Evolutionary conservation across 2,329 filamentous ascomycete species (phyloP).

Genomic region (Botrytis elliptica): DNA sequence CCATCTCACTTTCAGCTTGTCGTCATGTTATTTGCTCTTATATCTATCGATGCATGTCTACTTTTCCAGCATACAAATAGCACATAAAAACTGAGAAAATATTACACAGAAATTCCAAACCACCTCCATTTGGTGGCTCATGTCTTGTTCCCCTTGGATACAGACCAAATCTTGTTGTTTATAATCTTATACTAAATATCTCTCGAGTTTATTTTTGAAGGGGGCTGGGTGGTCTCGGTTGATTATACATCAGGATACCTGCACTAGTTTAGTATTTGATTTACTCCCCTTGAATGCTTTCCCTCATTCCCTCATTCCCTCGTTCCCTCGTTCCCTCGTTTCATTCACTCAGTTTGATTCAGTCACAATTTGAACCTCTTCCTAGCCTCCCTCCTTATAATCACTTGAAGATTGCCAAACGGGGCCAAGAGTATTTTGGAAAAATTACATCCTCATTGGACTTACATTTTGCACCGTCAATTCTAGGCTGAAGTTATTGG

Average conservation of each 20-base stretch:
- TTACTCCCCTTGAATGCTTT: not conserved
- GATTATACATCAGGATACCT: too few species aligned
- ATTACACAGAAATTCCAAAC: not conserved
- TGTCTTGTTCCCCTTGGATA: not conserved
- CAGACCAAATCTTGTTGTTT: not conserved
- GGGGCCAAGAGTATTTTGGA: not conserved
- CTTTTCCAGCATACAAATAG: not conserved
- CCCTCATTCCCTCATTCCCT: too few species aligned
- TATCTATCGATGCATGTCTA: not conserved
- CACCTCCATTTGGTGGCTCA: not conserved
- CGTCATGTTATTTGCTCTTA: not conserved
- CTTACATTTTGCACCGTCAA: not conserved
- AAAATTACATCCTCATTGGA: not conserved
- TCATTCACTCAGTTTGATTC: not conserved
- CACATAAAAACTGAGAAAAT: not conserved
- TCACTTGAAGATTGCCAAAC: not conserved
- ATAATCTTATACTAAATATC: not conserved
- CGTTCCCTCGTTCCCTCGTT: not conserved
- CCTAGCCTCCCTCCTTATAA: not conserved
- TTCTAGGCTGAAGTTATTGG: too few species aligned
- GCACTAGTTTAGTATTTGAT: too few species aligned
- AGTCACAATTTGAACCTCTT: not conserved
- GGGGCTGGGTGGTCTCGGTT: not conserved
- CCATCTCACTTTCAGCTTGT: not conserved
- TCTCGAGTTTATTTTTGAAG: not conserved